Evolutionary conservation across 2,329 filamentous ascomycete species (phyloP), one percentile per base, ranked within the genome.

Genomic region (Penicillium glabrum): DNA sequence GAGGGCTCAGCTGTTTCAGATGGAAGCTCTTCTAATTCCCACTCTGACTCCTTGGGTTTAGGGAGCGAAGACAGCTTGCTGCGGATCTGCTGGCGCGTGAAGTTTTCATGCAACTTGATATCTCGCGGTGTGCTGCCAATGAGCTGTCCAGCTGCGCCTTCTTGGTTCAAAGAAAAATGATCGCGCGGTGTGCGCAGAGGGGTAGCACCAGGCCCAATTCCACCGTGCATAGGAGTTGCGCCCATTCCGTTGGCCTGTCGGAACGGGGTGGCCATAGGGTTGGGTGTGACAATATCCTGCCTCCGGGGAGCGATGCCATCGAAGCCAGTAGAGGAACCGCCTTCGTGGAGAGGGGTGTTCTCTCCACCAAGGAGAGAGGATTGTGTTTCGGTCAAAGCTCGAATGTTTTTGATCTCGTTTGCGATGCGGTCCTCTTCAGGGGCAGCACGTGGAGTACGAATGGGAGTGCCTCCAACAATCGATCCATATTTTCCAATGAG

Each of bases 401-500:
- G 86, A 47, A 97, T 96, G 72, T 99, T 98, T 57, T 88, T 87
- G 61, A 98, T 93, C 75, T 99, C 95, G 72, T 98, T 99, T 63
- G 93, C 92, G 57, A 99, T 95, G 63, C 91, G 89, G 68, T 99
- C 95, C 71, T 99, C 93, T 71, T 96, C 91, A 47, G 92, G 89
- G 0, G 95, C 90, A 3, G 93, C 95, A 73, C 88, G 87, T 3
- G 95, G 95, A 5, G 95, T 99, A 61, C 95, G 87, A 60, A 99
- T 96, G 0, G 95, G 95, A 13, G 91, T 93, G 57, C 83, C 87
- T 53, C 86, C 88, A 70, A 95, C 89, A 51, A 96, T 85, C 39
- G 85, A 87, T 16, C 89, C 86, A 74, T 99, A 99, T 65, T 92
- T 90, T 63, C 91, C 91, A 56, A 98, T 84, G 46, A 99, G 81